Conservation (phyloP, 441 rosid genomes). For the Pelargonium citronellum region DNA sequence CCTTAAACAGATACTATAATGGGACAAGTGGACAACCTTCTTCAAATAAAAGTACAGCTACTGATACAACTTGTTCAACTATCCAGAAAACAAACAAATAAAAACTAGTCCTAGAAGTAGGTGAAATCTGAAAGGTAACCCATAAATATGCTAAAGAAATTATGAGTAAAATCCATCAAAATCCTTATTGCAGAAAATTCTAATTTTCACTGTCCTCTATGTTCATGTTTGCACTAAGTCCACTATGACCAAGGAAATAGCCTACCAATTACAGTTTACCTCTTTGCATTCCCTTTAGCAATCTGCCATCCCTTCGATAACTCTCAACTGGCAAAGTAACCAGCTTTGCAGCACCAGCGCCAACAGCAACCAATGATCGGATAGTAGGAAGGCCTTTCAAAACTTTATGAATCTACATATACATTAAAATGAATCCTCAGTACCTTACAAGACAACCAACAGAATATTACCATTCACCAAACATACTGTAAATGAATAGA, state of each 20-base stretch:
- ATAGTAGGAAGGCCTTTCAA: constrained; percentile 74
- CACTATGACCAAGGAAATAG: not conserved
- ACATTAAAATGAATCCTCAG: constrained; percentile 21
- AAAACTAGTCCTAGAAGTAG: not conserved
- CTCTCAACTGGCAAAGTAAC: constrained; percentile 83
- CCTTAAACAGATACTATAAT: not conserved
- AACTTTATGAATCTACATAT: constrained; percentile 62
- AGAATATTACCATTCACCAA: constrained; percentile 13
- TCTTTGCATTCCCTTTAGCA: constrained; percentile 92
- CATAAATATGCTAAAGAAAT: not conserved
- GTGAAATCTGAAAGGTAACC: not conserved
- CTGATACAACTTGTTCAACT: no score
- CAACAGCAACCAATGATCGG: constrained; percentile 76
- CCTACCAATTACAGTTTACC: constrained; percentile 39
- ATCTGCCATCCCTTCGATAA: constrained; percentile 78
- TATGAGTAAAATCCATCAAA: not conserved
- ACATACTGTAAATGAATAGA: constrained; percentile 4
- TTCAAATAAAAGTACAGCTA: no score
- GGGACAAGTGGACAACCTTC: not conserved
- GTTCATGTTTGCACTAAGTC: not conserved
- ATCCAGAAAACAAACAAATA: not conserved
- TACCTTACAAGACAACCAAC: constrained; percentile 14
- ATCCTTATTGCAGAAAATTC: no score
- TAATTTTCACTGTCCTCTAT: no score
- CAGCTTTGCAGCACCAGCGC: constrained; percentile 76